These are phyloP conservation scores for Hericium erinaceus DNA, from an alignment of 768 basidiomycete genomes.

Conservation along the genomic window DNA sequence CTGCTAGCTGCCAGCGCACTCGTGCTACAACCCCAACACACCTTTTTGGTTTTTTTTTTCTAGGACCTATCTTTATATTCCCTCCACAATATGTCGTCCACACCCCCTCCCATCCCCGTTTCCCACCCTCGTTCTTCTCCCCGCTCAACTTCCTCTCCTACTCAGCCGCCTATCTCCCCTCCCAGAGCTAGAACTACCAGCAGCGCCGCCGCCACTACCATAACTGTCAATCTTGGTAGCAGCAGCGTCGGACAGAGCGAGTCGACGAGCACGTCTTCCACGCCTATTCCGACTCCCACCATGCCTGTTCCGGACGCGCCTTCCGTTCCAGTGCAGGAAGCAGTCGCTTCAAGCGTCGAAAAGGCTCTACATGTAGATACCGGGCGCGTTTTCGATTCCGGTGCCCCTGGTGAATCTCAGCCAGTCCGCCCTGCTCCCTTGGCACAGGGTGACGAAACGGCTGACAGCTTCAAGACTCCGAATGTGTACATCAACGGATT, in stretches of 20 bases:
- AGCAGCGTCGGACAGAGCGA: not conserved
- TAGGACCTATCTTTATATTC: not conserved
- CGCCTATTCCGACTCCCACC: not conserved
- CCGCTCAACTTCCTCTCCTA: conserved; percentile 6
- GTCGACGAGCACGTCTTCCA: not conserved
- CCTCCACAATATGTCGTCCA: not conserved
- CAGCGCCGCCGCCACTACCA: conserved; percentile 5
- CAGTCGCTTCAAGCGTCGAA: too few species aligned
- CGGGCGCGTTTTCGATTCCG: not conserved
- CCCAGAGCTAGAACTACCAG: conserved; percentile 5
- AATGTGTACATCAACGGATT: conserved; percentile 88
- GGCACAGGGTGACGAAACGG: conserved; percentile 5
- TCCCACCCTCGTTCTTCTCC: conserved; percentile 16
- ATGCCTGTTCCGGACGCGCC: not conserved
- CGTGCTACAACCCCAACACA: not conserved
- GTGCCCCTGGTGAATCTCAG: conserved; percentile 6
- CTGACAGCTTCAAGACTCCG: conserved; percentile 33
- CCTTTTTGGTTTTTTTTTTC: not conserved
- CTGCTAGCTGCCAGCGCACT: too few species aligned
- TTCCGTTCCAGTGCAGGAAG: too few species aligned
- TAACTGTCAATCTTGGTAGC: conserved; percentile 2
- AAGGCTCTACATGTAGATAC: too few species aligned
- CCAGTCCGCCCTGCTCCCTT: not conserved
- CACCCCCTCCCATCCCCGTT: conserved; percentile 11
- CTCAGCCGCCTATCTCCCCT: conserved; percentile 15